Percentiles rank a stretch among this genome's conserved stretches.
phyloP scores from a whole-genome alignment of 768 basidiomycete species.

The Cyclocybe cylindracea region DNA sequence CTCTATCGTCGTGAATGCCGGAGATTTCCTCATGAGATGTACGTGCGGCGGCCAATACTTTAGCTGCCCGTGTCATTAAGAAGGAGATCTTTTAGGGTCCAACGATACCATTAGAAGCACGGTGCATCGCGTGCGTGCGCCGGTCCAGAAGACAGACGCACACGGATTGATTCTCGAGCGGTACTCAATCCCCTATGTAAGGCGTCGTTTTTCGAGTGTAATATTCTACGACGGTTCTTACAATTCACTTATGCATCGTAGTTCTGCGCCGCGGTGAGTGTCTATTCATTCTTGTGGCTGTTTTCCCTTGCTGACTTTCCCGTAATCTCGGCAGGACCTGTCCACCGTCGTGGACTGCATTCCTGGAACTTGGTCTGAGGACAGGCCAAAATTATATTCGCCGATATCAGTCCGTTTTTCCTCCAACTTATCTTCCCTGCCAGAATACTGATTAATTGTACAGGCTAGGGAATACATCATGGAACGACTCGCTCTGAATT shows the following conservation, averaged over 20 bases:
- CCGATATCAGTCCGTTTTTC: conserved; percentile 37
- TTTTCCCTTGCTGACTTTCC: conserved; percentile 2
- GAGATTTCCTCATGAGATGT: conserved; percentile 54
- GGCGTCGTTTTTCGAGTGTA: conserved; percentile 12
- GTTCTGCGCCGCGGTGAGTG: conserved; percentile 35
- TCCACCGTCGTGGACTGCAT: conserved; percentile 48
- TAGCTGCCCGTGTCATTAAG: not conserved
- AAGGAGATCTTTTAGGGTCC: conserved; percentile 34
- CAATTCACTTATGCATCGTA: not conserved
- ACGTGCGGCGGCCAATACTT: conserved; percentile 5
- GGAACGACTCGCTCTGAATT: conserved; percentile 37
- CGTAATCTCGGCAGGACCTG: conserved; percentile 28
- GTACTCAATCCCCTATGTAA: conserved; percentile 64
- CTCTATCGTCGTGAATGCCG: conserved; percentile 52
- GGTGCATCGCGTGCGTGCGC: conserved; percentile 52
- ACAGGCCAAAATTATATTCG: conserved; percentile 50
- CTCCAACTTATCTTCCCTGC: not conserved
- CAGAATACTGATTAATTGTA: not conserved
- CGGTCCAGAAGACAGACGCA: conserved; percentile 23
- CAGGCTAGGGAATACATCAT: conserved; percentile 39
- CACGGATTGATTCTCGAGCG: conserved; percentile 42
- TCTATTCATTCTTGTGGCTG: not conserved
- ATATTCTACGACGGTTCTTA: not conserved
- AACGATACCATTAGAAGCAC: conserved; percentile 51
- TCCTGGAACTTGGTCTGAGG: conserved; percentile 49